phyloP scores from a whole-genome alignment of 192 early-diverging fungal species.

The Coemansia interrupta region DNA sequence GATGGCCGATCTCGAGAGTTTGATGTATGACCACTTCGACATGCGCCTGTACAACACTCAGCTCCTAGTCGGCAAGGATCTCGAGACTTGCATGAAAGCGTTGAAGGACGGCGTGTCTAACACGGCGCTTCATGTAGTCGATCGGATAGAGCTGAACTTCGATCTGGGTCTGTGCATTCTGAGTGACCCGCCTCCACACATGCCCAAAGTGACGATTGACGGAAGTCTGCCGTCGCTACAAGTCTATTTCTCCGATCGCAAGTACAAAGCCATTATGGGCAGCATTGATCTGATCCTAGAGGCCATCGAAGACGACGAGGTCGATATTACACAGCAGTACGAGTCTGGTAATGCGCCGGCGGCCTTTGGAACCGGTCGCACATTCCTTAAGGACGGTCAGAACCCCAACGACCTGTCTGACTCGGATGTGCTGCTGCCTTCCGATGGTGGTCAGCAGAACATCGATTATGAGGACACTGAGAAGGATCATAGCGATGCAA shows the following conservation, averaged over 20 bases:
- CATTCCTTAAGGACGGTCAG: conserved; percentile 13
- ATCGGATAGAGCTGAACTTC: conserved; percentile 82
- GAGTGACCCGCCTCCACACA: conserved; percentile 63
- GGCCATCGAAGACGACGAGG: conserved; percentile 46
- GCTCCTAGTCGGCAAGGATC: conserved; percentile 73
- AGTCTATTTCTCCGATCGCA: conserved; percentile 88
- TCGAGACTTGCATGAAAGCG: conserved; percentile 68
- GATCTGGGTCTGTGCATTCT: conserved; percentile 81
- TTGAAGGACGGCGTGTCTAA: conserved; percentile 54
- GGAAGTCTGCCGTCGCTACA: conserved; percentile 80
- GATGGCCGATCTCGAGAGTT: conserved; percentile 65
- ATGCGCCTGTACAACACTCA: conserved; percentile 78
- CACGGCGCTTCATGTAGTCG: conserved; percentile 73
- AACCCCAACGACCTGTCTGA: conserved; percentile 6
- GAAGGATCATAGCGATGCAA: not conserved
- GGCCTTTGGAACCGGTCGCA: conserved; percentile 45
- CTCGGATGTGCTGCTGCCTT: conserved; percentile 1
- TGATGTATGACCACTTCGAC: conserved; percentile 90
- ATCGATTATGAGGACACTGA: not conserved
- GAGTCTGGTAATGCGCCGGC: conserved; percentile 24
- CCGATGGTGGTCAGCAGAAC: not conserved
- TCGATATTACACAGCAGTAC: conserved; percentile 47
- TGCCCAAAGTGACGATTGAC: conserved; percentile 71
- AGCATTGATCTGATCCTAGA: conserved; percentile 68
- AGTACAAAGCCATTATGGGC: conserved; percentile 86